These are phyloP conservation scores for Eucalyptus urophylla DNA, from an alignment of 345 rosid species.

Conservation along the genomic window DNA sequence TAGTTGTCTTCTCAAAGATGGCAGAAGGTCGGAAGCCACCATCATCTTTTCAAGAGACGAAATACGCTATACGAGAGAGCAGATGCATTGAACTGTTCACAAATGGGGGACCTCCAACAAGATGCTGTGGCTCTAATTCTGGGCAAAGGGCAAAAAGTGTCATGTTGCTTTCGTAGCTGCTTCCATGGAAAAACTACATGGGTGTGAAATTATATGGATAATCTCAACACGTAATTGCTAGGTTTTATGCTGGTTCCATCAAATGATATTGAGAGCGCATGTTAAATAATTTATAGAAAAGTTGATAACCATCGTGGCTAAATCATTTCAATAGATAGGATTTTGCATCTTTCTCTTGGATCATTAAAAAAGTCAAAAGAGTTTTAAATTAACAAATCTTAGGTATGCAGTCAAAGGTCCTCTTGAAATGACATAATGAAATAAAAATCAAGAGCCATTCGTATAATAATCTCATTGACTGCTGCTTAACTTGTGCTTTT, in stretches of 20 bases:
- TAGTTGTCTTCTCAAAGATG: not conserved
- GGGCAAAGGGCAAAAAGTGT: not conserved
- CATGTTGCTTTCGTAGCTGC: not conserved
- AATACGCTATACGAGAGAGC: not conserved
- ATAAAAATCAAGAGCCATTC: not conserved
- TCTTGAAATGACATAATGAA: not conserved
- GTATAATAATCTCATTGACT: not conserved
- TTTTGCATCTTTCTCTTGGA: not conserved
- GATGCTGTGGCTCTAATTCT: not conserved
- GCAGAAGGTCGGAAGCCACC: not conserved
- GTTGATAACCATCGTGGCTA: not conserved
- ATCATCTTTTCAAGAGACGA: not conserved
- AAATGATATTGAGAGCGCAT: not conserved
- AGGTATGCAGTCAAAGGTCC: not conserved
- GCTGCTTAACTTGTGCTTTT: not conserved
- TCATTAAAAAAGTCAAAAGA: not conserved
- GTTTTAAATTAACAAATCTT: not conserved
- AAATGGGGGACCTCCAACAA: constrained; percentile 2
- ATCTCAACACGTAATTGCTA: not conserved
- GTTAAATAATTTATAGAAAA: not conserved
- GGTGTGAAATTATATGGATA: not conserved
- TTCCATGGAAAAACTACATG: not conserved
- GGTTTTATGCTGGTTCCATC: not conserved
- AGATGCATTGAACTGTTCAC: not conserved
- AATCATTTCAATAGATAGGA: not conserved